Conservation (phyloP, 1,139 yeast species). For the Kodamaea ohmeri region DNA sequence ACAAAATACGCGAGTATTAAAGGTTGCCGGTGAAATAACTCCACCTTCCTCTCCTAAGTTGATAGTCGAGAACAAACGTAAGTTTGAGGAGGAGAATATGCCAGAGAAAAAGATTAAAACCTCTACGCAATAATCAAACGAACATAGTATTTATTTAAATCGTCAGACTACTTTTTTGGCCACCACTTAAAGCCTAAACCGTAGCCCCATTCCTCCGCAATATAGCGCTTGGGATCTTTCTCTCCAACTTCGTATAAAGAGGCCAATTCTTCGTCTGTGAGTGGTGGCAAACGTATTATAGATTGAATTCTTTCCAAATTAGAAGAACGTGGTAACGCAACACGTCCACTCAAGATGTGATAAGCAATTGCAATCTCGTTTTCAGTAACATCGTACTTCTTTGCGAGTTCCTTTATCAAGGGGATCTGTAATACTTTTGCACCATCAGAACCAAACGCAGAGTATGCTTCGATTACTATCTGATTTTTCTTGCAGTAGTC, state of each 20-base stretch:
- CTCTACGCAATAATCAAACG: neutral
- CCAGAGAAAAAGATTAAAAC: slow-evolving; percentile 1
- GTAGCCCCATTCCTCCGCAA: slow-evolving; percentile 36
- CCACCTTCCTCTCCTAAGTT: slow-evolving; percentile 9
- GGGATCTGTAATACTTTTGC: slow-evolving; percentile 38
- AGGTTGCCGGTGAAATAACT: slow-evolving; percentile 30
- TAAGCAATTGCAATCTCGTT: slow-evolving; percentile 40
- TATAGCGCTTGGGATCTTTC: slow-evolving; percentile 39
- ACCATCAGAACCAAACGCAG: slow-evolving; percentile 37
- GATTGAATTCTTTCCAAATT: slow-evolving; percentile 36
- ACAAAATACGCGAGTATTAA: slow-evolving; percentile 40
- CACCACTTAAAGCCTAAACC: slow-evolving; percentile 40
- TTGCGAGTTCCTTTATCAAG: slow-evolving; percentile 29
- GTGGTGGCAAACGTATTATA: slow-evolving; percentile 33
- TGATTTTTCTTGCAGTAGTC: slow-evolving; percentile 25
- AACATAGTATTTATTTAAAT: neutral
- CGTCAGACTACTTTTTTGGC: slow-evolving; percentile 12
- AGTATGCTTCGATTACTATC: slow-evolving; percentile 31
- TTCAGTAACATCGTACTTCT: slow-evolving; percentile 29
- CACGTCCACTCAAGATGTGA: slow-evolving; percentile 35
- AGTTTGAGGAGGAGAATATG: slow-evolving; percentile 8
- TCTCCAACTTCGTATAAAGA: slow-evolving; percentile 43
- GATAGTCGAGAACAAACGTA: slow-evolving; percentile 6
- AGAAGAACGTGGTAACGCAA: slow-evolving; percentile 35
- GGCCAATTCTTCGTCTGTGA: slow-evolving; percentile 43